Percentiles rank a stretch among this genome's conserved stretches.
phyloP scores from a whole-genome alignment of 1,284 basidiomycete species.

The Erythrobasidium hasegawianum region DNA sequence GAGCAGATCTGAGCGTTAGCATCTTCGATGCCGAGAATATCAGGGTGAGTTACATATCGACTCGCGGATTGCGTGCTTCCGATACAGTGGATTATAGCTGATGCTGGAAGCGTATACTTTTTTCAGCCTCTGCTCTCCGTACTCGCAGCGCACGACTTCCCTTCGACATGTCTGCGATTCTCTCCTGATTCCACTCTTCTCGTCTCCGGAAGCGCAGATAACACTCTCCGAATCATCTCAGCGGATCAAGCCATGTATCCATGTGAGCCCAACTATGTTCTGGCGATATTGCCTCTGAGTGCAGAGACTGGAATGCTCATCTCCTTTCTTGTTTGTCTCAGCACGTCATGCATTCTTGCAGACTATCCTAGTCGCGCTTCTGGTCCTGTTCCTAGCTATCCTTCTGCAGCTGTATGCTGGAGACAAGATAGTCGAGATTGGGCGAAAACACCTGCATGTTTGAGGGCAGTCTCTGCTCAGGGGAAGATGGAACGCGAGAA shows the following conservation, averaged over 20 bases:
- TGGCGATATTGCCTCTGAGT: neutral
- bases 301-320: too few relatives aligned
- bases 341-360: slow-evolving; percentile 12
- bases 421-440: slow-evolving; percentile 11
- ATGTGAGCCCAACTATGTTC: slow-evolving; percentile 1
- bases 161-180: slow-evolving; percentile 83
- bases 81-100: neutral
- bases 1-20: slow-evolving; percentile 80
- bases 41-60: slow-evolving; percentile 58
- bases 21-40: slow-evolving; percentile 77
- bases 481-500: too few relatives aligned
- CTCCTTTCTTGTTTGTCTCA: neutral
- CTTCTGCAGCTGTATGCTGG: slow-evolving; percentile 29
- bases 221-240: slow-evolving; percentile 70
- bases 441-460: slow-evolving; percentile 20
- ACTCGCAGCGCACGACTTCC: slow-evolving; percentile 90
- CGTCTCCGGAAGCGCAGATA: slow-evolving; percentile 89
- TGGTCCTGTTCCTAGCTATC: slow-evolving; percentile 26
- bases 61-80: too few relatives aligned
- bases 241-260: slow-evolving; percentile 17
- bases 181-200: slow-evolving; percentile 75
- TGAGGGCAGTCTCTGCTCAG: neutral
- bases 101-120: neutral
- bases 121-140: slow-evolving; percentile 77
- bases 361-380: slow-evolving; percentile 11